Evolutionary conservation across 2,329 filamentous ascomycete species (phyloP).

Genomic region (Fusarium tupiense): DNA sequence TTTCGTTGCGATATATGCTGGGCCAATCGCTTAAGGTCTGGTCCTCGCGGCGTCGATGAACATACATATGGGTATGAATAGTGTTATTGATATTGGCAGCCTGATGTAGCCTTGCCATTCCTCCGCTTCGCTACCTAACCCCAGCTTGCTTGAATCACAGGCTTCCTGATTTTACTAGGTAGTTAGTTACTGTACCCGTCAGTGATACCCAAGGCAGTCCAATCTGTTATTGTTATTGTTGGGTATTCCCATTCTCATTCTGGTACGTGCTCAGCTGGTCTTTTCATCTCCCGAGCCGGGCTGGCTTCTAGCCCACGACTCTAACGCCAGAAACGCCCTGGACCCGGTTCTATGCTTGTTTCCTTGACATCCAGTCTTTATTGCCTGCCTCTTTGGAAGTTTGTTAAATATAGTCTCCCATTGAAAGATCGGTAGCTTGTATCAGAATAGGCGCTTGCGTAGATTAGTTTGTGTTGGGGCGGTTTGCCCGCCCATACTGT

Average conservation of each 20-base stretch:
- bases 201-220: background rate
- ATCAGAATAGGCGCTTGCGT: background rate
- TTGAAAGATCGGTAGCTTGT: background rate
- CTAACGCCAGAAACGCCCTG: constrained; percentile 27
- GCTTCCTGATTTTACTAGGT: background rate
- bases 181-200: background rate
- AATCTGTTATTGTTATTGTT: background rate
- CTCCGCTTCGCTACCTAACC: background rate
- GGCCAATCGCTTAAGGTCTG: constrained; percentile 14
- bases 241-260: background rate
- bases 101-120: background rate
- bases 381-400: background rate
- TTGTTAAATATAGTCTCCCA: background rate
- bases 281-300: constrained; percentile 24
- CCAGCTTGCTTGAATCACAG: constrained; percentile 2
- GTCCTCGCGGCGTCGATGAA: constrained; percentile 11
- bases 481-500: background rate
- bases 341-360: constrained; percentile 6
- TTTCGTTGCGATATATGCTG: background rate
- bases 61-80: background rate
- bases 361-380: background rate
- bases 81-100: background rate
- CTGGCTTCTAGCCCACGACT: constrained; percentile 24
- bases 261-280: constrained; percentile 31
- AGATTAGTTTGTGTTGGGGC: background rate